Base-by-base conservation (phyloP, 73 alveolate genomes). In the Loxodes magnus region DNA sequence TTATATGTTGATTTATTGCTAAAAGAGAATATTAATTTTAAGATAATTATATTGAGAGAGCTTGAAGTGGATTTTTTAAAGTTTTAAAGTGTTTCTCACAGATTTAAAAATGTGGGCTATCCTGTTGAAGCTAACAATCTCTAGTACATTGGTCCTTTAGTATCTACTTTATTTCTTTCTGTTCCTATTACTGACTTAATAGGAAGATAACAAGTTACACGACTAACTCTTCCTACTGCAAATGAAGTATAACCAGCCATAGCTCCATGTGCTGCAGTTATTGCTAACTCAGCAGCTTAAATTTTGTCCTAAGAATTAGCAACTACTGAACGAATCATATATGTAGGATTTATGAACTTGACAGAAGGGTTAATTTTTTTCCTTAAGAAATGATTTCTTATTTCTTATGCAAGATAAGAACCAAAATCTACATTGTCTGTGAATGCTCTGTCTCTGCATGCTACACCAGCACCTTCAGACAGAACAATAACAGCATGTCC, bases 331-430 rank as follows among this genome's bases (percentile, higher is more conserved):
- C 98, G 81, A 50, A 94, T 88, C 71, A 88, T 93, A 76, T 94
- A 94, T 12, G 99, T 92, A 7, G 99, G 99, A 68, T 94, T 97
- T 63, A 94, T 94, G 67, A 86, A 90, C 72, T 93, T 79, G n/a
- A 46, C 71, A 24, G 87, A 72, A 9, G 55, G 41, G 16, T 37
- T 34, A 61, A 71, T 64, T 12, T 28, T 75, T n/a, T 85, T 77
- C 52, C 25, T 23, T 26, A 60, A 74, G 19, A 88, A 51, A 28
- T 58, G 61, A 19, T 74, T 71, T 23, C 99, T 98, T 19, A 94
- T 87, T 64, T 94, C 99, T 37, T 85, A 81, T 35, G 82, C 59
- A 43, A 76, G 80, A 35, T 71, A 65, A 51, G 83, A 87, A 46
- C 96, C 96, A 26, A 87, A 70, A 5, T 88, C 94, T 58, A 81